phyloP scores from a whole-genome alignment of 2,329 filamentous ascomycete genomes.

The Pseudocercospora fijiensis region DNA sequence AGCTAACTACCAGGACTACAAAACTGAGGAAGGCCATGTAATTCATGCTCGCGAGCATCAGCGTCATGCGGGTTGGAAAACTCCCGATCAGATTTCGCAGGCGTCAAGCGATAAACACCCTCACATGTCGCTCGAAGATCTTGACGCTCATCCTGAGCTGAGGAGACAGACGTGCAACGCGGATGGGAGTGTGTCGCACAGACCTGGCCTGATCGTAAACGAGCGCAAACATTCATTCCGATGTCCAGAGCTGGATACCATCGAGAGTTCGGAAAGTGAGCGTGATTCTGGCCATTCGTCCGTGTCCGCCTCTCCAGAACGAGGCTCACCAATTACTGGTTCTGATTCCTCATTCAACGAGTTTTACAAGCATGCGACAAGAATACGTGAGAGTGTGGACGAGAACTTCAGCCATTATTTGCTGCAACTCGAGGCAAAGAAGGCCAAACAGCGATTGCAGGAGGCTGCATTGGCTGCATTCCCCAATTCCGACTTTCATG shows the following conservation, averaged over 20 bases:
- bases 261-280: conserved; percentile 57
- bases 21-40: conserved; percentile 56
- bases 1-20: conserved; percentile 64
- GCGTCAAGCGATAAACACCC: conserved; percentile 15
- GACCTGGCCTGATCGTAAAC: conserved; percentile 37
- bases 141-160: conserved; percentile 27
- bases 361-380: conserved; percentile 54
- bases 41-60: conserved; percentile 36
- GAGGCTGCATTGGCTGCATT: conserved; percentile 75
- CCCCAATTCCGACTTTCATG: conserved; percentile 67
- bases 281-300: conserved; percentile 46
- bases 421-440: conserved; percentile 73
- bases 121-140: conserved; percentile 13
- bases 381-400: conserved; percentile 66
- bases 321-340: conserved; percentile 44
- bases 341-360: conserved; percentile 50
- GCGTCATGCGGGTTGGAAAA: conserved; percentile 29
- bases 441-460: conserved; percentile 75
- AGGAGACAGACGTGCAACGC: conserved; percentile 30
- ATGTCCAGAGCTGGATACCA: conserved; percentile 61
- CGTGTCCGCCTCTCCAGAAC: conserved; percentile 41
- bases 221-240: conserved; percentile 55
- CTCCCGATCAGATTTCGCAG: conserved; percentile 13
- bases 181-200: conserved; percentile 37
- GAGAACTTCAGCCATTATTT: conserved; percentile 74